Percentiles rank a stretch among this genome's conserved stretches.
Conservation (phyloP, 2,329 filamentous ascomycete species). For the Chaetomium strumarium region DNA sequence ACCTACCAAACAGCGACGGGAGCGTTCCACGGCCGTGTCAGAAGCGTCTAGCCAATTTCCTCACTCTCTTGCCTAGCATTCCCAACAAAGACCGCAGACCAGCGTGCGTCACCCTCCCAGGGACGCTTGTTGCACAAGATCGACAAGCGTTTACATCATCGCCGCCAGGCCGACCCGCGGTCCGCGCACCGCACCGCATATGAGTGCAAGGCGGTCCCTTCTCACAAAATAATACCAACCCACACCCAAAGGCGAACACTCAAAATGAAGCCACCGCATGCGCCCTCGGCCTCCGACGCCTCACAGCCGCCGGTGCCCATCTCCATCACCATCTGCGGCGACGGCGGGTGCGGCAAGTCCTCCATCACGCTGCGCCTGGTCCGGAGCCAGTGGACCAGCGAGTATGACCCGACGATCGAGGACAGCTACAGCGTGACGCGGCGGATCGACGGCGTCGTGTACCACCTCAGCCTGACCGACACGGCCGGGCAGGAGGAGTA, state of each 20-base stretch:
- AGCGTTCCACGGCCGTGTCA: no score
- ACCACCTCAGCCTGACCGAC: constrained; percentile 74
- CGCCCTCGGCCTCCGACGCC: constrained; percentile 17
- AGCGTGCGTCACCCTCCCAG: no score
- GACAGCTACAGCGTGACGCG: constrained; percentile 82
- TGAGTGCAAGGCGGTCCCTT: neutral
- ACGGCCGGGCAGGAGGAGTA: constrained; percentile 90
- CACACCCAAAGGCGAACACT: neutral
- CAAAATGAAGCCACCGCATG: constrained; percentile 17
- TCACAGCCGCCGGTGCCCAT: constrained; percentile 47
- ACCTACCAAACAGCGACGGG: no score
- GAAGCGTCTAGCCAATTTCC: no score
- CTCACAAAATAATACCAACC: neutral
- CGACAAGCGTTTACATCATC: no score
- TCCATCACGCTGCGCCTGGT: constrained; percentile 80
- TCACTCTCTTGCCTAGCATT: no score
- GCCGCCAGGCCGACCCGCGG: no score
- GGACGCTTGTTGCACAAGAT: no score
- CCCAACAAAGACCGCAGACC: no score
- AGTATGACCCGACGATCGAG: constrained; percentile 76
- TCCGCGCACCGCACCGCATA: no score
- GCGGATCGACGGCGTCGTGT: constrained; percentile 71
- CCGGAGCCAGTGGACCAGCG: constrained; percentile 75
- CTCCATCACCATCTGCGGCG: constrained; percentile 78
- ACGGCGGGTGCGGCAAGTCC: constrained; percentile 79